Conservation (phyloP, 495 filamentous ascomycete genomes). For the Endocarpon pusillum region DNA sequence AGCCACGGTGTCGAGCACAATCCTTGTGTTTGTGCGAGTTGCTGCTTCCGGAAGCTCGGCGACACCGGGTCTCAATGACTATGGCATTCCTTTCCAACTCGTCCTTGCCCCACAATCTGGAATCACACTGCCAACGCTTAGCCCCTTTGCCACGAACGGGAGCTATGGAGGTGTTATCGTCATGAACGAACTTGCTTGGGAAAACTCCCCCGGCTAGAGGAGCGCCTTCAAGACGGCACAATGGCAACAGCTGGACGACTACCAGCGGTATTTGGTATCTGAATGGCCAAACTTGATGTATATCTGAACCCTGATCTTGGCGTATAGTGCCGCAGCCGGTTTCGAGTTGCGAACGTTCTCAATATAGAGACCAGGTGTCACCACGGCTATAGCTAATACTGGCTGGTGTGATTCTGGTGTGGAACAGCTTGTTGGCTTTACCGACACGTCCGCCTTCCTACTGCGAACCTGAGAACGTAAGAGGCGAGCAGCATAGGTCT, state of each 20-base stretch:
- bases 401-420: too few species aligned
- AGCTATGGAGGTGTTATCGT: constrained; percentile 35
- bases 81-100: constrained; percentile 41
- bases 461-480: too few species aligned
- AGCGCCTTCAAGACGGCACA: constrained; percentile 39
- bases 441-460: too few species aligned
- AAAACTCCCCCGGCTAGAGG: constrained; percentile 19
- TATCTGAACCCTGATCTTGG: constrained; percentile 37
- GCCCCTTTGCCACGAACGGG: constrained; percentile 21
- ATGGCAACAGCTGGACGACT: constrained; percentile 37
- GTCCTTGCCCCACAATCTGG: constrained; percentile 36
- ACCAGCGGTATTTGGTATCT: constrained; percentile 39
- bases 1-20: constrained; percentile 18
- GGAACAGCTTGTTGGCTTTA: too few species aligned
- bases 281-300: constrained; percentile 43
- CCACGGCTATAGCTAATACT: too few species aligned
- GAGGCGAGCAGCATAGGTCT: too few species aligned
- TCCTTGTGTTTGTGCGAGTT: constrained; percentile 40
- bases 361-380: too few species aligned
- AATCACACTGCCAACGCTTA: constrained; percentile 31
- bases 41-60: constrained; percentile 25
- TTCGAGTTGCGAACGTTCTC: too few species aligned
- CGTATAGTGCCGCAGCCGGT: too few species aligned
- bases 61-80: constrained; percentile 37
- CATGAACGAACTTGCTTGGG: constrained; percentile 29